phyloP scores from a whole-genome alignment of 2,329 filamentous ascomycete species.

The Diaporthe ampelina region DNA sequence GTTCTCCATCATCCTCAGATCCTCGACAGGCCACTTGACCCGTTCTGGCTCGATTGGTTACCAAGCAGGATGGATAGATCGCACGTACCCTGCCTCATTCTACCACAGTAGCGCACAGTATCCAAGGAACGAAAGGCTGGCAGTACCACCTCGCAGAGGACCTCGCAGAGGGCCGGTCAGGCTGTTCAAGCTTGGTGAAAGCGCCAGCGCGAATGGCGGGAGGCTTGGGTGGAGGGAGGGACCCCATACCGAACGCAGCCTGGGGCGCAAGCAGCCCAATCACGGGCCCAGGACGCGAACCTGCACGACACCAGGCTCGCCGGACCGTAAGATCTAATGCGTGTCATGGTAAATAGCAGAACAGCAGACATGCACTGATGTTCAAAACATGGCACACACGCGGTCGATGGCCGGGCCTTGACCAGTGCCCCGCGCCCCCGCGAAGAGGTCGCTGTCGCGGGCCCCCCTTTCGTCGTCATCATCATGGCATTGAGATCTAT shows the following conservation, averaged over 20 bases:
- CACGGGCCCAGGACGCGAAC: slow-evolving; percentile 38
- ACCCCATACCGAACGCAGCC: not conserved
- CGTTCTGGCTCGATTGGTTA: slow-evolving; percentile 21
- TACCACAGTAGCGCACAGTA: too few species aligned
- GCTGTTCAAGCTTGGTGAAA: slow-evolving; percentile 10
- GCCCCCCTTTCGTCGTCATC: slow-evolving; percentile 33
- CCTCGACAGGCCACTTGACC: slow-evolving; percentile 32
- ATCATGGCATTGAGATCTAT: slow-evolving; percentile 25
- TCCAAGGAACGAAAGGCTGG: not conserved
- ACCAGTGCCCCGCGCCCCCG: slow-evolving; percentile 14
- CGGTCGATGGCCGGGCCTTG: slow-evolving; percentile 17
- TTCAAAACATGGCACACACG: slow-evolving; percentile 11
- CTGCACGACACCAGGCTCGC: slow-evolving; percentile 29
- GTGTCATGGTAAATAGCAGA: slow-evolving; percentile 13
- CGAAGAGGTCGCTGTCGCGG: slow-evolving; percentile 10
- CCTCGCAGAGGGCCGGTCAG: slow-evolving; percentile 9
- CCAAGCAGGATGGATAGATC: slow-evolving; percentile 5
- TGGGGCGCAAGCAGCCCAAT: slow-evolving; percentile 24
- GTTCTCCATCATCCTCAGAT: slow-evolving; percentile 32
- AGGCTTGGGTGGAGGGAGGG: slow-evolving; percentile 27
- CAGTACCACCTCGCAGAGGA: slow-evolving; percentile 17
- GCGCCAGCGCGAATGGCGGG: slow-evolving; percentile 21
- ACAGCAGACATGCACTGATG: slow-evolving; percentile 29
- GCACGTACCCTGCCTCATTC: slow-evolving; percentile 3
- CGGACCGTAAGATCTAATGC: slow-evolving; percentile 33